These are phyloP conservation scores for Trypethelium eluteriae DNA, from an alignment of 495 filamentous ascomycete genomes.

Conservation along the genomic window DNA sequence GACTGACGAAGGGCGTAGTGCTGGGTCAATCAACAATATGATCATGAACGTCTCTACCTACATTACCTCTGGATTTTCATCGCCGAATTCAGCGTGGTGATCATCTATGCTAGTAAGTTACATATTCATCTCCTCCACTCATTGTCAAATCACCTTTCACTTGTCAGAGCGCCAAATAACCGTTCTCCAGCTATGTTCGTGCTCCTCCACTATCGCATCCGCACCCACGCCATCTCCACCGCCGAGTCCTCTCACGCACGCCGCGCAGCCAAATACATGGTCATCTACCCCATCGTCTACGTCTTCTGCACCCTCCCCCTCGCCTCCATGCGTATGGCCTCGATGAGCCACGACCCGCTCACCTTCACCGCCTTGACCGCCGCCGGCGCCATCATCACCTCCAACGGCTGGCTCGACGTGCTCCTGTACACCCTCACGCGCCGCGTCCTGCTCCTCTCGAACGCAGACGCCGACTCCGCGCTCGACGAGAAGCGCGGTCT, in stretches of 20 bases:
- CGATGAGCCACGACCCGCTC: slow-evolving; percentile 49
- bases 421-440: slow-evolving; percentile 66
- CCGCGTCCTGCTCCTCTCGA: slow-evolving; percentile 37
- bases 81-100: slow-evolving; percentile 54
- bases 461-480: slow-evolving; percentile 30
- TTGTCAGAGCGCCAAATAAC: background rate
- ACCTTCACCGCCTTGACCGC: slow-evolving; percentile 55
- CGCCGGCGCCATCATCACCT: slow-evolving; percentile 65
- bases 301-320: slow-evolving; percentile 63
- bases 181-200: slow-evolving; percentile 46
- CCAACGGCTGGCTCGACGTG: slow-evolving; percentile 67
- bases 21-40: slow-evolving; percentile 59
- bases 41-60: slow-evolving; percentile 55
- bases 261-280: slow-evolving; percentile 56
- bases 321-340: slow-evolving; percentile 59
- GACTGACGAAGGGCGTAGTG: slow-evolving; percentile 45
- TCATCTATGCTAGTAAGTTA: slow-evolving; percentile 46
- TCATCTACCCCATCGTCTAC: slow-evolving; percentile 70
- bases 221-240: slow-evolving; percentile 33
- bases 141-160: too few species aligned
- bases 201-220: slow-evolving; percentile 41
- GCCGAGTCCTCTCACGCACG: slow-evolving; percentile 24
- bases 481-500: slow-evolving; percentile 14
- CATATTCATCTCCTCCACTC: background rate
- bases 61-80: slow-evolving; percentile 80